phyloP scores from a whole-genome alignment of 1,284 basidiomycete genomes.

The Papiliotrema nemorosa region DNA sequence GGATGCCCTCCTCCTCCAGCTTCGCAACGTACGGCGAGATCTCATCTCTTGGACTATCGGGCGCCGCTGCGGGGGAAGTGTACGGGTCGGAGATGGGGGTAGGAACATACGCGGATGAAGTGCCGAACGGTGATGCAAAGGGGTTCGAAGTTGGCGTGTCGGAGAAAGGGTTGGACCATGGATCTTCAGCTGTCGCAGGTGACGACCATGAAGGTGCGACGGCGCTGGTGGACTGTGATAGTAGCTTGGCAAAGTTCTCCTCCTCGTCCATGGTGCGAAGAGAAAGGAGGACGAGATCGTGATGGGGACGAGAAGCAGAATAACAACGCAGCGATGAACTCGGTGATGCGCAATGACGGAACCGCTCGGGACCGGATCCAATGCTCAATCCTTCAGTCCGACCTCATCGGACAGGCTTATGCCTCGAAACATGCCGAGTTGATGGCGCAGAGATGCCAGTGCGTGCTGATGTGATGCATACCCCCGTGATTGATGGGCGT shows the following conservation, averaged over 20 bases:
- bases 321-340: too few species aligned
- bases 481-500: too few species aligned
- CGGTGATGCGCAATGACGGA: too few species aligned
- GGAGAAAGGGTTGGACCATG: slow-evolving; percentile 50
- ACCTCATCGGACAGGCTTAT: too few species aligned
- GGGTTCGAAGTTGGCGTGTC: slow-evolving; percentile 17
- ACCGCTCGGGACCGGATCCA: too few species aligned
- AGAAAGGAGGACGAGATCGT: neutral
- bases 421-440: too few species aligned
- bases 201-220: slow-evolving; percentile 26
- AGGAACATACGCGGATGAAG: slow-evolving; percentile 5
- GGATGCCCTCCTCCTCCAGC: slow-evolving; percentile 18
- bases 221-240: slow-evolving; percentile 34
- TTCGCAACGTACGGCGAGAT: slow-evolving; percentile 30
- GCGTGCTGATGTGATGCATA: too few species aligned
- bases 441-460: too few species aligned
- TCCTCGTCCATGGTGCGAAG: slow-evolving; percentile 41
- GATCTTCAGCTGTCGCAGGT: slow-evolving; percentile 18
- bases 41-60: slow-evolving; percentile 4
- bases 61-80: slow-evolving; percentile 1
- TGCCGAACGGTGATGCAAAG: slow-evolving; percentile 9
- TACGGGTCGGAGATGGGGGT: slow-evolving; percentile 7
- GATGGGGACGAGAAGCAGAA: neutral
- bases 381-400: too few species aligned
- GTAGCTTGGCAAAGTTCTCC: slow-evolving; percentile 38